Evolutionary conservation across 2,329 filamentous ascomycete species (phyloP).

Genomic region (Penicillium janthinellum): DNA sequence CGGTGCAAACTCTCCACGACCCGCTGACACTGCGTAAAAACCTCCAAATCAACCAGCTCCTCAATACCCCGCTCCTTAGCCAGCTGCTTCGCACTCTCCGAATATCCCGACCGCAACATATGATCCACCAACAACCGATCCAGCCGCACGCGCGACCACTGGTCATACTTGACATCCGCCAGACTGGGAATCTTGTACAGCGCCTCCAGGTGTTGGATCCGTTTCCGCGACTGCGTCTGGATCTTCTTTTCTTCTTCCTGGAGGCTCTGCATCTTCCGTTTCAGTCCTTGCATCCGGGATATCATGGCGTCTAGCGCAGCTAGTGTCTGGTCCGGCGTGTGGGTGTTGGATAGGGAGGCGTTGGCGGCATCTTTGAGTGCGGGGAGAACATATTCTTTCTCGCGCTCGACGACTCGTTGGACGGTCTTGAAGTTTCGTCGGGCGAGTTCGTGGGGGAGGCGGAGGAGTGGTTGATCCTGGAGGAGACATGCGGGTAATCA

Average conservation of each 20-base stretch:
- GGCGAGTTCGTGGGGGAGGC: conserved; percentile 87
- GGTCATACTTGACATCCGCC: conserved; percentile 90
- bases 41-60: conserved; percentile 83
- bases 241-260: conserved; percentile 79
- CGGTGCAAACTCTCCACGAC: conserved; percentile 73
- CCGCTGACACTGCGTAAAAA: conserved; percentile 78
- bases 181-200: conserved; percentile 78
- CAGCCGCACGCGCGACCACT: conserved; percentile 79
- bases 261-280: conserved; percentile 77
- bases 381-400: conserved; percentile 50
- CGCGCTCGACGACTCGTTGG: conserved; percentile 50
- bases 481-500: conserved; percentile 3
- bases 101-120: conserved; percentile 80
- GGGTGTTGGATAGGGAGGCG: conserved; percentile 64
- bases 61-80: conserved; percentile 74
- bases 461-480: conserved; percentile 90
- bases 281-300: conserved; percentile 77
- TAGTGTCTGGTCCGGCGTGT: conserved; percentile 70
- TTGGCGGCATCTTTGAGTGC: conserved; percentile 58
- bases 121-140: conserved; percentile 92
- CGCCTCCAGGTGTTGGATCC: conserved; percentile 78
- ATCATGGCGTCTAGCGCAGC: conserved; percentile 83
- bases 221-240: conserved; percentile 72
- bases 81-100: conserved; percentile 72
- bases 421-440: conserved; percentile 90